phyloP scores from a whole-genome alignment of 352 stramenopile genomes.

The Globisporangium abappressorium region DNA sequence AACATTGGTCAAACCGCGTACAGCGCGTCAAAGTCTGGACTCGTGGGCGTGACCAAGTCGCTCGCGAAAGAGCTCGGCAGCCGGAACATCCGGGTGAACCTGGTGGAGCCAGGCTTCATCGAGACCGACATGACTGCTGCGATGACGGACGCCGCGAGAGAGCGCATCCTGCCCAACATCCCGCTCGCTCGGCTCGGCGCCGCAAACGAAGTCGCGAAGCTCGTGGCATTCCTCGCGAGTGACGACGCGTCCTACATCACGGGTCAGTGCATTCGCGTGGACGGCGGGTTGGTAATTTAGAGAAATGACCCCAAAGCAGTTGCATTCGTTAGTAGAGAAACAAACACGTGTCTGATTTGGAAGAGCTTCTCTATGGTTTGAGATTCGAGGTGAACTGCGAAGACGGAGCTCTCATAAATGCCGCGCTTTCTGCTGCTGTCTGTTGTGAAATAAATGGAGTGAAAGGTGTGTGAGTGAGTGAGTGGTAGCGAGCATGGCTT shows the following conservation, averaged over 20 bases:
- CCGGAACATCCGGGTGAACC: conserved; percentile 84
- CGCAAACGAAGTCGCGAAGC: conserved; percentile 69
- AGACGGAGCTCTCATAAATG: conserved; percentile 5
- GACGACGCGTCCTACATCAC: conserved; percentile 84
- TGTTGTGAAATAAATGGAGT: background rate
- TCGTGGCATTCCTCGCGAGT: conserved; percentile 77
- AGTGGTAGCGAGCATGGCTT: background rate
- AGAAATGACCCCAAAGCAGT: background rate
- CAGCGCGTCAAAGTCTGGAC: conserved; percentile 76
- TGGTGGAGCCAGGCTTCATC: conserved; percentile 87
- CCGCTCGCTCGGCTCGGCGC: conserved; percentile 59
- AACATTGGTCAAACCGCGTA: conserved; percentile 83
- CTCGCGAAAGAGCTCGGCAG: conserved; percentile 82
- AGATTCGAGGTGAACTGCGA: conserved; percentile 17
- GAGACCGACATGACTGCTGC: conserved; percentile 74
- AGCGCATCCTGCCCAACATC: conserved; percentile 48
- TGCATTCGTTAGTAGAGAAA: background rate
- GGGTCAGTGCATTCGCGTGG: conserved; percentile 77
- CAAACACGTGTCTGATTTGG: background rate
- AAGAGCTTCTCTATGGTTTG: conserved; percentile 13
- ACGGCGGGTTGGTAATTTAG: conserved; percentile 77
- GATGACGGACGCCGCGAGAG: conserved; percentile 50
- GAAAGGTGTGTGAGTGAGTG: background rate
- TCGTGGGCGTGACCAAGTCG: conserved; percentile 73
- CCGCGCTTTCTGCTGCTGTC: background rate